These are phyloP conservation scores for Ophiostoma novo-ulmi DNA, from an alignment of 2,329 filamentous ascomycete species.

Conservation along the genomic window DNA sequence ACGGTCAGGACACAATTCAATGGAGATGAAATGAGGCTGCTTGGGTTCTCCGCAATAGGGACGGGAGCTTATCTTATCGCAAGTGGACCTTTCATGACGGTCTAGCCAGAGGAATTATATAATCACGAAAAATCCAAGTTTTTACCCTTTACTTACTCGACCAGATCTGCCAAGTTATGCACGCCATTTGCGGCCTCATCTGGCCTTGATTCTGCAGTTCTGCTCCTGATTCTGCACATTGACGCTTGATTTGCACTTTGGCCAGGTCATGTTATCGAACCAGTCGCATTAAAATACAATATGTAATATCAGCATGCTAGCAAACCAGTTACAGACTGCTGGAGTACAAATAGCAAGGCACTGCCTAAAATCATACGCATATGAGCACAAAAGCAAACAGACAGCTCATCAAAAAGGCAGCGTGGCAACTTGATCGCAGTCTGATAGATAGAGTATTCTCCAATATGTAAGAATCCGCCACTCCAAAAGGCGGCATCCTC, in stretches of 20 bases:
- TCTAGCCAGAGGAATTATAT: not conserved
- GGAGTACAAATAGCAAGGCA: not conserved
- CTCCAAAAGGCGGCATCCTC: not conserved
- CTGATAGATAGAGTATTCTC: not conserved
- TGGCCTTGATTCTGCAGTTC: not conserved
- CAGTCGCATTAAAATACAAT: no score
- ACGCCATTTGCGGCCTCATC: not conserved
- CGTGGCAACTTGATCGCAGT: not conserved
- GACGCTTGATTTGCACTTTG: not conserved
- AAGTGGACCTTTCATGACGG: not conserved
- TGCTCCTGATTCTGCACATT: not conserved
- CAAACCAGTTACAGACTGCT: not conserved
- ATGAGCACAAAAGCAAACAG: not conserved
- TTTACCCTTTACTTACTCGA: not conserved
- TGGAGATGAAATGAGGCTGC: slow-evolving; percentile 11
- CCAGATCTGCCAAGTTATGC: not conserved
- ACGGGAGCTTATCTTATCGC: slow-evolving; percentile 11
- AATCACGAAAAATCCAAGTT: not conserved
- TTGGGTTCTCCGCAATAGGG: slow-evolving; percentile 5
- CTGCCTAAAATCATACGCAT: not conserved
- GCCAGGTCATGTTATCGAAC: not conserved
- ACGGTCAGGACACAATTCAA: slow-evolving; percentile 14
- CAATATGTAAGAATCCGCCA: not conserved
- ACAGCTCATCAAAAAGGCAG: not conserved
- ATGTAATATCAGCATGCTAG: no score